Evolutionary conservation across 2,329 filamentous ascomycete species (phyloP), one percentile per base, ranked within the genome.

Genomic region (Claviceps maximensis): DNA sequence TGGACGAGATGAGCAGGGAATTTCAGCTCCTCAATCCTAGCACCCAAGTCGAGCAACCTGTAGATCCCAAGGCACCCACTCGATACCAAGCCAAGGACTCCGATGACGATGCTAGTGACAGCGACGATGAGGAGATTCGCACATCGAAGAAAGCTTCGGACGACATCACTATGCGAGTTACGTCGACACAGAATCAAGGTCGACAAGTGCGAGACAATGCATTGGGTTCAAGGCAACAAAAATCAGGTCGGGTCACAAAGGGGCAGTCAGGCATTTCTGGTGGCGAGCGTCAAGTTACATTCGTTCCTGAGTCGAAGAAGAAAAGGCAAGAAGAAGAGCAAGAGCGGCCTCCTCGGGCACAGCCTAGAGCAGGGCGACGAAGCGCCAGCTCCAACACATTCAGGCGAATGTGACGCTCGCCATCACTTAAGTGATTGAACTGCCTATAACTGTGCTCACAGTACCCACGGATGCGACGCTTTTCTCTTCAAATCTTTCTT

Each of bases 1-100:
- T 98, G 55, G 91, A 98, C 67, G 93, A 98, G 71, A 84, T 73
- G 41, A 94, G 85, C 58, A 78, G 82, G 62, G 91, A 97, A 67
- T 98, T 95, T 74, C 80, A 83, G 55, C 78, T 84, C 47, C 82
- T 95, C 69, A 98, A 98, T 65, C 89, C 93, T 4, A 95, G 88
- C 68, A 93, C 88, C 4, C 62, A 73, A n/a, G 64, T 74, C 54
- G 62, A 67, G 47, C 65, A 65, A n/a, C 60, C 60, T 42, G 57
- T 57, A 31, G 60, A 64, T 53, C 57, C 64, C 50, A 62, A 78
- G 59, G 64, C 63, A 47, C 62, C 65, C 13, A 61, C 60, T 46
- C 61, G 65, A 46, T 71, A 69, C 46, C 67, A 71, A 53, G 67
- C 61, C 50, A 68, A 65, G 56, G 69, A 70, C 50, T 71, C 69